A percentile compares a stretch with the other conserved stretches of the same genome.
phyloP scores from a whole-genome alignment of 2,329 filamentous ascomycete genomes.

The Stemphylium beticola region DNA sequence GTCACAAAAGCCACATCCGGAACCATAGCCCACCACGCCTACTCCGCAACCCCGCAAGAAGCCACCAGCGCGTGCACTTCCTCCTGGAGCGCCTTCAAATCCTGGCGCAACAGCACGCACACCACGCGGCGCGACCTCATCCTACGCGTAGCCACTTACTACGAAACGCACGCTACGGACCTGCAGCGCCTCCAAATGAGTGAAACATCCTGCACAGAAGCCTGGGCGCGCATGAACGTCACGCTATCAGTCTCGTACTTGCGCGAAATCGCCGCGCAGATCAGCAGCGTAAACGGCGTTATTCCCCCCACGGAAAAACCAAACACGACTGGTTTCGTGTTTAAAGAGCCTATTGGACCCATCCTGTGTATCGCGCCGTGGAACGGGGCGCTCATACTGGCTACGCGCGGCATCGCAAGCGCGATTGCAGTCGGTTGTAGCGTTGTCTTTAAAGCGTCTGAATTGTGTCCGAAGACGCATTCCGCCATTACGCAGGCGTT shows the following conservation, averaged over 20 bases:
- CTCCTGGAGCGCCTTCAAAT: conserved; percentile 68
- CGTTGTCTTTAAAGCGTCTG: conserved; percentile 37
- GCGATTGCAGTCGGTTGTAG: conserved; percentile 66
- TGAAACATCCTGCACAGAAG: conserved; percentile 59
- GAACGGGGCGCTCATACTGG: conserved; percentile 57
- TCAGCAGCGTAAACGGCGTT: conserved; percentile 23
- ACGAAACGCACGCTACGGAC: conserved; percentile 64
- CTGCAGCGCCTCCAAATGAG: conserved; percentile 63
- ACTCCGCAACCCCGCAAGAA: conserved; percentile 60
- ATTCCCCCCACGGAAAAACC: conserved; percentile 36
- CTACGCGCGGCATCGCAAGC: conserved; percentile 36
- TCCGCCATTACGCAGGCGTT: conserved; percentile 27
- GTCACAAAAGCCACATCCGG: conserved; percentile 62
- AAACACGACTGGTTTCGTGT: conserved; percentile 38
- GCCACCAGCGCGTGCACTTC: conserved; percentile 62
- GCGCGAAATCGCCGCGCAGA: conserved; percentile 53
- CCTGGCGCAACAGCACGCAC: conserved; percentile 70
- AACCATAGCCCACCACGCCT: conserved; percentile 60
- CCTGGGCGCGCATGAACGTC: conserved; percentile 47
- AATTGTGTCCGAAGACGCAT: conserved; percentile 34
- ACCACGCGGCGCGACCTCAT: conserved; percentile 70
- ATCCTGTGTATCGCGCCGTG: conserved; percentile 35
- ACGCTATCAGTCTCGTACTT: conserved; percentile 48
- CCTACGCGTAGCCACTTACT: conserved; percentile 68
- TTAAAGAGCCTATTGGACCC: conserved; percentile 38